These are phyloP conservation scores for Sphagnum fallax DNA, from an alignment of 228 moss, liverwort and hornwort species.

Conservation along the genomic window DNA sequence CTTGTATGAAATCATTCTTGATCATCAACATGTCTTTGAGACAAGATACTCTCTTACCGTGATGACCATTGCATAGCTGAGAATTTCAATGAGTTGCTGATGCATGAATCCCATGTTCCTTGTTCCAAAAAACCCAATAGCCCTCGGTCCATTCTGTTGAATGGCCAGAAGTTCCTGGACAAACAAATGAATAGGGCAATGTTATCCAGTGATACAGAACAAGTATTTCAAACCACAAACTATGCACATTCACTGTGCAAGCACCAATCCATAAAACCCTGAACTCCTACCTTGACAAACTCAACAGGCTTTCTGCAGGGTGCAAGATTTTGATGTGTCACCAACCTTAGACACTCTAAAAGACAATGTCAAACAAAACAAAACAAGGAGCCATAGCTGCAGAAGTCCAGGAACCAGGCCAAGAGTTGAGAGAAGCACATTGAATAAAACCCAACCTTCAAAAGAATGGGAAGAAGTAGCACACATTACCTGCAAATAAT, in stretches of 20 bases:
- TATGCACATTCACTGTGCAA: background rate
- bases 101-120: slow-evolving; percentile 99
- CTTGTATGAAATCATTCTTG: no score
- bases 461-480: no score
- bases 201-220: background rate
- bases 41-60: slow-evolving; percentile 46
- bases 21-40: no score
- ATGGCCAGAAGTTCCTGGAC: slow-evolving; percentile 89
- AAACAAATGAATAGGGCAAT: background rate
- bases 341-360: background rate
- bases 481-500: slow-evolving; percentile 78
- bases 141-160: slow-evolving; percentile 90
- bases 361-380: background rate
- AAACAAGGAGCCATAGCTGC: background rate
- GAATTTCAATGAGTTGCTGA: slow-evolving; percentile 98
- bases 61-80: slow-evolving; percentile 99
- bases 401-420: background rate
- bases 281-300: background rate
- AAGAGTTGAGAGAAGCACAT: background rate
- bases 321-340: background rate
- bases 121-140: slow-evolving; percentile 99
- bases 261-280: background rate
- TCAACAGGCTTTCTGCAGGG: background rate
- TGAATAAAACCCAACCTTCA: no score
- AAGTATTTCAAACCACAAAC: background rate